Conservation (phyloP, 2,329 filamentous ascomycete genomes). For the Penicillium sp. region DNA sequence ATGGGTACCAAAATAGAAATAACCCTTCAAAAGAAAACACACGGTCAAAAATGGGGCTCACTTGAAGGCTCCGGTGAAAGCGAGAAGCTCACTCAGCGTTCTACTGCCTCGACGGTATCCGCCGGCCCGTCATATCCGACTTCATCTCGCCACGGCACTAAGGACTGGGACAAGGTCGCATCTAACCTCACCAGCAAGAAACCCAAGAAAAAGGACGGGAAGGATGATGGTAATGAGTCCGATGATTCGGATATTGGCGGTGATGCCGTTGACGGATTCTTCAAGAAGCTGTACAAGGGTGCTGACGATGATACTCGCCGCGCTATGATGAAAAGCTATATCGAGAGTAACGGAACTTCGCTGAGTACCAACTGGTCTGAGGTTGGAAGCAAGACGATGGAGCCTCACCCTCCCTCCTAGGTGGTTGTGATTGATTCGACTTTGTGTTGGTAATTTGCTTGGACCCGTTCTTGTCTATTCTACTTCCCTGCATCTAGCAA, state of each 20-base stretch:
- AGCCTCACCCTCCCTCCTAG: constrained; percentile 40
- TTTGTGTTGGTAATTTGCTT: not conserved
- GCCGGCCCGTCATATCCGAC: constrained; percentile 70
- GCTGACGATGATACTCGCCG: constrained; percentile 76
- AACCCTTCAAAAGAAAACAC: constrained; percentile 63
- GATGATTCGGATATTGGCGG: constrained; percentile 46
- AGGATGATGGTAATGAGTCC: constrained; percentile 42
- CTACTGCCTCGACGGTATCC: constrained; percentile 16
- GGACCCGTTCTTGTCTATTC: not conserved
- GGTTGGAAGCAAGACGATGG: constrained; percentile 69
- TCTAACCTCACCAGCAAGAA: constrained; percentile 47
- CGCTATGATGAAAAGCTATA: constrained; percentile 97
- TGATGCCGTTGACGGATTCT: constrained; percentile 75
- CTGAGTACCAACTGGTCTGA: constrained; percentile 91
- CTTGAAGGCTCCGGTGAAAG: constrained; percentile 49
- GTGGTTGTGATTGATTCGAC: not conserved
- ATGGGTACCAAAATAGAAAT: constrained; percentile 80
- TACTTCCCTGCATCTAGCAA: constrained; percentile 11
- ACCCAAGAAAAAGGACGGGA: constrained; percentile 27
- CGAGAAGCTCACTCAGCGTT: constrained; percentile 20
- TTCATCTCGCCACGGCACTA: constrained; percentile 76
- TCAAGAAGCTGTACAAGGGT: constrained; percentile 80
- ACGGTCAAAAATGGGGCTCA: constrained; percentile 66
- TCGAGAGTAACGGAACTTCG: constrained; percentile 88
- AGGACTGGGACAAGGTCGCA: constrained; percentile 86